Evolutionary conservation across 192 early-diverging fungal genomes (phyloP).

Genomic region (Coemansia sp.): DNA sequence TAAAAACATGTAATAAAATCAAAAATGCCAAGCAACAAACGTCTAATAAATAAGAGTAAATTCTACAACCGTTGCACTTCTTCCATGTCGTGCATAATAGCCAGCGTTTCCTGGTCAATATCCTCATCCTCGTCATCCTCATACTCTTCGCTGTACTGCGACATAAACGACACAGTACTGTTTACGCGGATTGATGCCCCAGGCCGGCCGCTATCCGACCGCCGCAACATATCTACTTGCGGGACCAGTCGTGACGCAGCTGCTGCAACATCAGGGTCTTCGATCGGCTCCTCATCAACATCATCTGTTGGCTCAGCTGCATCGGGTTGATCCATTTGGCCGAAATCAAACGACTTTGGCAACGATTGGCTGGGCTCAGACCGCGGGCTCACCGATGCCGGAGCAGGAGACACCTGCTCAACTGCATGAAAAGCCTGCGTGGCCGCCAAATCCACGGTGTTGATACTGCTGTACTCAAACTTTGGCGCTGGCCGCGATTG

Average conservation of each 20-base stretch:
- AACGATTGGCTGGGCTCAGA: not conserved
- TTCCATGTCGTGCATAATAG: conserved; percentile 53
- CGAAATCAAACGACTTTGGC: not conserved
- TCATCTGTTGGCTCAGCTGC: not conserved
- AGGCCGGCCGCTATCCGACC: conserved; percentile 1
- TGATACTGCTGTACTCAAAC: not conserved
- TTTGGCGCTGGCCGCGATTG: conserved; percentile 17
- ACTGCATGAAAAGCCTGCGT: not conserved
- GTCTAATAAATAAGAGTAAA: not conserved
- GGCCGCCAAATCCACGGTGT: not conserved
- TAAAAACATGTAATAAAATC: not conserved
- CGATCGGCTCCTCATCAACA: not conserved
- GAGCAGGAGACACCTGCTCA: not conserved
- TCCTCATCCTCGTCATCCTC: conserved; percentile 32
- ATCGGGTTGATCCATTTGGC: not conserved
- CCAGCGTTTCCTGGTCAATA: conserved; percentile 43
- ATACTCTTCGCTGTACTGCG: conserved; percentile 12
- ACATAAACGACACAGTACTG: conserved; percentile 5
- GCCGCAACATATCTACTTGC: not conserved
- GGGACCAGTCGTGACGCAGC: conserved; percentile 11
- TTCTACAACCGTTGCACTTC: conserved; percentile 27
- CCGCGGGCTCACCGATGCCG: not conserved
- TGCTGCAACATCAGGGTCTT: conserved; percentile 6
- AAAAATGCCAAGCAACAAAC: not conserved
- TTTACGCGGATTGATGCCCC: not conserved